Percentiles rank a stretch among this genome's conserved stretches.
phyloP scores from a whole-genome alignment of 225 moss, liverwort and hornwort species.

The Ulota crispa region DNA sequence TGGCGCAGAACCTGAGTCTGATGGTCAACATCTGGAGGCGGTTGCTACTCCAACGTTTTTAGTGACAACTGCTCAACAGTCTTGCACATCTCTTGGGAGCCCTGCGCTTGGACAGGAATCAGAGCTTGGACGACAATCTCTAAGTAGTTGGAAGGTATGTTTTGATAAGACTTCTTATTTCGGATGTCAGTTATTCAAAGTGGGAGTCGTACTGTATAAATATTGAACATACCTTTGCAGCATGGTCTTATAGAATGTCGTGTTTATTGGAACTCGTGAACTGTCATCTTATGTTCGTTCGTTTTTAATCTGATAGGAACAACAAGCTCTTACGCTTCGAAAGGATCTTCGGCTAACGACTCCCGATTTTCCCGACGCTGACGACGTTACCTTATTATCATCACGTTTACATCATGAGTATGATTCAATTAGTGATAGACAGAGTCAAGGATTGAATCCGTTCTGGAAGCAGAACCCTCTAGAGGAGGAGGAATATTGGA shows the following conservation, averaged over 20 bases:
- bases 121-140: conserved; percentile 24
- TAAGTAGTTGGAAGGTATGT: conserved; percentile 45
- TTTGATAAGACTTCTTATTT: neutral
- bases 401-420: conserved; percentile 16
- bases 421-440: conserved; percentile 21
- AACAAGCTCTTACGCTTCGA: conserved; percentile 41
- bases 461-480: conserved; percentile 43
- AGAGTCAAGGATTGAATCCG: conserved; percentile 23
- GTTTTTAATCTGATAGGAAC: conserved; percentile 41
- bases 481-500: conserved; percentile 54
- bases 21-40: conserved; percentile 24
- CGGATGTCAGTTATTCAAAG: conserved; percentile 1
- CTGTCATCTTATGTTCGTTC: conserved; percentile 14
- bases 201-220: neutral
- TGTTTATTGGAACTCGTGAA: neutral
- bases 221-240: neutral
- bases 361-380: conserved; percentile 37
- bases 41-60: conserved; percentile 14
- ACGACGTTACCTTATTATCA: conserved; percentile 9
- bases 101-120: conserved; percentile 24
- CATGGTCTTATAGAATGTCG: neutral
- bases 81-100: conserved; percentile 13
- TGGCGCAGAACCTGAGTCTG: conserved; percentile 3
- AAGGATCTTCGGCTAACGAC: conserved; percentile 55
- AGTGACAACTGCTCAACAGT: conserved; percentile 9